Base-by-base conservation (phyloP, 106 monocot species). In the Acanthochlamys bracteata region DNA sequence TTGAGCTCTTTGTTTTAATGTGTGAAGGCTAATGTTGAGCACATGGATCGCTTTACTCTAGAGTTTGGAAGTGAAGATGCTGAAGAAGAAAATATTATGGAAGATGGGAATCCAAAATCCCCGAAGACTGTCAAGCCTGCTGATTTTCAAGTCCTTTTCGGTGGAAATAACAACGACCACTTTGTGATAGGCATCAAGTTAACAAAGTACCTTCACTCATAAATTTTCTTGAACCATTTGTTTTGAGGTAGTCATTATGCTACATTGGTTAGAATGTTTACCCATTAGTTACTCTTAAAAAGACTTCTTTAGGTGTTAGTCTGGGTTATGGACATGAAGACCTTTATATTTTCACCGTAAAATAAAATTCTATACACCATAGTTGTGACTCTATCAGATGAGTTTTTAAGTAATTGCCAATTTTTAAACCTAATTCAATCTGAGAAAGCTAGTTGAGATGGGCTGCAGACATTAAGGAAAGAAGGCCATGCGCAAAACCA, bases 181-280 rank as follows among this genome's bases (percentile, higher is more conserved):
- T 98, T 98, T 63, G 72, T 91, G 78, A 74, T 92, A 14, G 96
- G 96, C 15, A 85, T 98, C 63, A 98, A 98, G 71, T 77, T 85
- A 43, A 98, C 87, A 15, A 91, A 83, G 95, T 95, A 85, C 72
- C 22, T 24, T 21, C 33, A 56, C 42, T 63, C 55, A 42, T 14
- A 33, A 17, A 21, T 70, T 63, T 58, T 24, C 16, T 54, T 41
- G 21, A 16, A 0, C 2, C 23, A 39, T 23, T 16, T 43, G 51
- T 51, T 52, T 66, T 51, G 49, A 9, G 12, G 10, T 14, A 49
- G 17, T 49, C 33, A 33, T 33, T 33, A 6, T 33, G 33, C 33
- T 33, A 33, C 33, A 33, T 33, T 33, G 33, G 33, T 33, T 33
- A 33, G 33, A 33, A 33, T 33, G 33, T 33, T 33, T 33, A 33